A percentile compares a stretch with the other conserved stretches of the same genome.
These are phyloP conservation scores for Eucalyptus erythrocorys DNA, from an alignment of 345 rosid genomes.

Conservation along the genomic window DNA sequence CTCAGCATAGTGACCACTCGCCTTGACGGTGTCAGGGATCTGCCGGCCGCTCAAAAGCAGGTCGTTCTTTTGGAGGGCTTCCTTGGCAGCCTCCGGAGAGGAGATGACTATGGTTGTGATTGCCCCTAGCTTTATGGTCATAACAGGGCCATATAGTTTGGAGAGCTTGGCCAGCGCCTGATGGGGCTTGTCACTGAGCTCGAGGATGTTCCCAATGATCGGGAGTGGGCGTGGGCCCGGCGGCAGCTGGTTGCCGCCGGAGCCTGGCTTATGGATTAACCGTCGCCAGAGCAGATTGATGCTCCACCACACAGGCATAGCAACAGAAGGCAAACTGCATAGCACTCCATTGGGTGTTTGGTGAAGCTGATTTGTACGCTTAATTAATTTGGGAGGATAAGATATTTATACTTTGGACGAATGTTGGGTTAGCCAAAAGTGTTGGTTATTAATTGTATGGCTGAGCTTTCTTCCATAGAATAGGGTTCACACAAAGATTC, in stretches of 20 bases:
- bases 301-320: not conserved
- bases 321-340: not conserved
- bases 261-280: not conserved
- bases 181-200: conserved; percentile 22
- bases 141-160: conserved; percentile 17
- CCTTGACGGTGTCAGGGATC: conserved; percentile 8
- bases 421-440: not conserved
- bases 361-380: not conserved
- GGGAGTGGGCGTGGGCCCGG: conserved; percentile 27
- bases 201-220: conserved; percentile 23
- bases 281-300: not conserved
- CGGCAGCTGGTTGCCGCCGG: not conserved
- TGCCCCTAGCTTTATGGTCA: conserved; percentile 22
- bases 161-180: conserved; percentile 18
- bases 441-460: not conserved
- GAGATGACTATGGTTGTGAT: conserved; percentile 21
- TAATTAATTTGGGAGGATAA: not conserved
- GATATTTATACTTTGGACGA: not conserved
- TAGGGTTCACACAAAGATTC: not conserved
- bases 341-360: not conserved
- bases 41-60: conserved; percentile 7
- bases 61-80: conserved; percentile 31
- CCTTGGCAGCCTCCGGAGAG: conserved; percentile 21
- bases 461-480: not conserved
- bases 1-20: conserved; percentile 9